These are phyloP conservation scores for Orbilia javanica DNA, from an alignment of 2,329 filamentous ascomycete species.

Conservation along the genomic window DNA sequence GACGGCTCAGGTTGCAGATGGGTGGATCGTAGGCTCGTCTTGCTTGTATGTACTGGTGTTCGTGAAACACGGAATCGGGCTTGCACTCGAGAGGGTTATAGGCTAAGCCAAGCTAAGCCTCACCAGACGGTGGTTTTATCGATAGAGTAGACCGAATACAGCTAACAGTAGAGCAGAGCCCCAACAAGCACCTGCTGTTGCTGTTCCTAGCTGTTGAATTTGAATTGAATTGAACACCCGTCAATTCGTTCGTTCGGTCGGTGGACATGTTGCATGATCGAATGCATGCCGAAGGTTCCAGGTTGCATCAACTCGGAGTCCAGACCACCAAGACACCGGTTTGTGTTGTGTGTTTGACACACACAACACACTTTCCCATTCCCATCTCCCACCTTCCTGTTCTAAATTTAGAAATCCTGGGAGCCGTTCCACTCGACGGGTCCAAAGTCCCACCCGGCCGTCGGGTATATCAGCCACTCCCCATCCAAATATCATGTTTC, in stretches of 20 bases:
- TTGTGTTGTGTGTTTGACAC: constrained; percentile 17
- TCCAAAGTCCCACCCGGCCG: constrained; percentile 6
- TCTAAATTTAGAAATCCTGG: constrained; percentile 9
- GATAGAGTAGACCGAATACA: neutral
- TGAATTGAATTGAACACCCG: too few relatives aligned
- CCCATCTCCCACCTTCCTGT: too few relatives aligned
- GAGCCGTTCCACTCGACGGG: constrained; percentile 5
- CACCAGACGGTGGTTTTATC: constrained; percentile 15
- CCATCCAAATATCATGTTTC: constrained; percentile 5
- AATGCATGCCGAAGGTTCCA: neutral
- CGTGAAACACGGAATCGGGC: constrained; percentile 46
- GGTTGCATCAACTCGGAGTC: neutral
- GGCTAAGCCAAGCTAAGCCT: constrained; percentile 40
- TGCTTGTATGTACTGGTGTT: constrained; percentile 4
- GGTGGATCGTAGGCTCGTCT: constrained; percentile 38
- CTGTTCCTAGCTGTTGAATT: neutral
- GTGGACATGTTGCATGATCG: neutral
- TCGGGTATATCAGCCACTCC: constrained; percentile 32
- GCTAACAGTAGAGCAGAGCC: constrained; percentile 22
- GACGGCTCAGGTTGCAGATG: constrained; percentile 27
- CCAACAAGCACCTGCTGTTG: constrained; percentile 5
- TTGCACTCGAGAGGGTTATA: constrained; percentile 1
- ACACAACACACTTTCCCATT: constrained; percentile 8
- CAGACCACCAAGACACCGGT: neutral
- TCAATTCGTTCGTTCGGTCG: neutral